Conservation (phyloP, 352 stramenopile genomes). For the Globisporangium megalacanthum region DNA sequence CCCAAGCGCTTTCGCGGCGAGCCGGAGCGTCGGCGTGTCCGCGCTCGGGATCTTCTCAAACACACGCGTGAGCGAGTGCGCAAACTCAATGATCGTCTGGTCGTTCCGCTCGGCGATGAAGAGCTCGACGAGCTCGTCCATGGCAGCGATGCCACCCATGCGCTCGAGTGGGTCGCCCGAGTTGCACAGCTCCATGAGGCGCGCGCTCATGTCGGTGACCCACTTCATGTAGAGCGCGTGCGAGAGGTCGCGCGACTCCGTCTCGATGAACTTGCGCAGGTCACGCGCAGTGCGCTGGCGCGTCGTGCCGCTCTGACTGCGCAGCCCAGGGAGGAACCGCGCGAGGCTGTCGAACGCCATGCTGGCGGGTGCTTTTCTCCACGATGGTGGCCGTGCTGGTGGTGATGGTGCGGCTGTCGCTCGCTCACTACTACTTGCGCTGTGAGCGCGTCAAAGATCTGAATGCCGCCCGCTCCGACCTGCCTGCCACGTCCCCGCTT, state of each 20-base stretch:
- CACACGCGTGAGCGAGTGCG: conserved; percentile 79
- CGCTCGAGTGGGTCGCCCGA: conserved; percentile 67
- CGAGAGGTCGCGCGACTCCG: conserved; percentile 79
- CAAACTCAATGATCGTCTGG: conserved; percentile 88
- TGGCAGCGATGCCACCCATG: conserved; percentile 82
- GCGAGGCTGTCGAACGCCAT: conserved; percentile 44
- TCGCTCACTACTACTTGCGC: not conserved
- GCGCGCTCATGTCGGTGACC: conserved; percentile 76
- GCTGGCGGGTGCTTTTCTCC: no score
- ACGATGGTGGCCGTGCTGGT: not conserved
- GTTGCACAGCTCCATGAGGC: conserved; percentile 84
- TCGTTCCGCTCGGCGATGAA: conserved; percentile 88
- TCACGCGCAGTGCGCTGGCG: conserved; percentile 67
- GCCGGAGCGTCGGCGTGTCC: conserved; percentile 63
- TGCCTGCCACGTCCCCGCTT: not conserved
- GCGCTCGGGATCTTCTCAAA: conserved; percentile 84
- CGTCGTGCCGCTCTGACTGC: conserved; percentile 52
- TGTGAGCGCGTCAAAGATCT: not conserved
- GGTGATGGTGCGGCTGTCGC: not conserved
- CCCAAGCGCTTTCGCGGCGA: conserved; percentile 75
- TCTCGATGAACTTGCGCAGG: conserved; percentile 81
- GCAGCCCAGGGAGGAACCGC: conserved; percentile 73
- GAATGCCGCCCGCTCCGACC: no score
- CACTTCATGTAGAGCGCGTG: conserved; percentile 85
- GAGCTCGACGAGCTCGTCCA: conserved; percentile 86